These are phyloP conservation scores for Phytophthora macrochlamydospora DNA, from an alignment of 352 stramenopile genomes.

Conservation along the genomic window DNA sequence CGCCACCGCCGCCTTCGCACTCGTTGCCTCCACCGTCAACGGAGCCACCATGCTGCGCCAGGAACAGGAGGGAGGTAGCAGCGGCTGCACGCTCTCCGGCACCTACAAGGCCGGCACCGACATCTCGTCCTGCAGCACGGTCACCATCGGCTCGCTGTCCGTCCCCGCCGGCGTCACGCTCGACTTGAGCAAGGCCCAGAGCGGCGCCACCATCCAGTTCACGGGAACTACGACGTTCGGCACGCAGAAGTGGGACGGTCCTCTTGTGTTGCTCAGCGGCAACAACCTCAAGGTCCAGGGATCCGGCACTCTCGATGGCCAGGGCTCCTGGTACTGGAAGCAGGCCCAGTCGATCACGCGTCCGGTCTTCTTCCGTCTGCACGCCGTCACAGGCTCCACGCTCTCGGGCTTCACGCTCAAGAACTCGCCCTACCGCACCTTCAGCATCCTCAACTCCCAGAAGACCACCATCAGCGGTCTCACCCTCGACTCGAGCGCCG, in stretches of 20 bases:
- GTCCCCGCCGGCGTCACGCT: constrained; percentile 37
- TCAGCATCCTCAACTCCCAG: constrained; percentile 25
- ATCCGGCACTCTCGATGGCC: constrained; percentile 39
- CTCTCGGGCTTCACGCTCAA: constrained; percentile 42
- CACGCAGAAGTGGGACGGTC: constrained; percentile 28
- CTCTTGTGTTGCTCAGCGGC: constrained; percentile 34
- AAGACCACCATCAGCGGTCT: constrained; percentile 22
- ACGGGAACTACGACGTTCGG: constrained; percentile 37
- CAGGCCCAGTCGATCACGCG: constrained; percentile 29
- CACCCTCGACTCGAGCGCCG: constrained; percentile 14
- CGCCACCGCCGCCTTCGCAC: not conserved
- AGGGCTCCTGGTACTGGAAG: constrained; percentile 46
- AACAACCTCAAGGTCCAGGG: constrained; percentile 35
- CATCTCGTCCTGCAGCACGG: constrained; percentile 30
- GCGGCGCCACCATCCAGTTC: constrained; percentile 33
- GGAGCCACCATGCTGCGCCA: not conserved
- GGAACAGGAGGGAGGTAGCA: constrained; percentile 2
- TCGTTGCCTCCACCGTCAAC: constrained; percentile 1
- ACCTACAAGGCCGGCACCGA: constrained; percentile 33
- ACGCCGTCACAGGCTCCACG: constrained; percentile 21
- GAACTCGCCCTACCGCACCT: constrained; percentile 32
- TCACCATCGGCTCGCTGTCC: constrained; percentile 32
- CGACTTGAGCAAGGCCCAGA: constrained; percentile 32
- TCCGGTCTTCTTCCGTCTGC: constrained; percentile 44
- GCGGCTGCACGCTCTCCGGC: constrained; percentile 33